These are phyloP conservation scores for Boletus semigastroideus DNA, from an alignment of 1,284 basidiomycete species.

Conservation along the genomic window DNA sequence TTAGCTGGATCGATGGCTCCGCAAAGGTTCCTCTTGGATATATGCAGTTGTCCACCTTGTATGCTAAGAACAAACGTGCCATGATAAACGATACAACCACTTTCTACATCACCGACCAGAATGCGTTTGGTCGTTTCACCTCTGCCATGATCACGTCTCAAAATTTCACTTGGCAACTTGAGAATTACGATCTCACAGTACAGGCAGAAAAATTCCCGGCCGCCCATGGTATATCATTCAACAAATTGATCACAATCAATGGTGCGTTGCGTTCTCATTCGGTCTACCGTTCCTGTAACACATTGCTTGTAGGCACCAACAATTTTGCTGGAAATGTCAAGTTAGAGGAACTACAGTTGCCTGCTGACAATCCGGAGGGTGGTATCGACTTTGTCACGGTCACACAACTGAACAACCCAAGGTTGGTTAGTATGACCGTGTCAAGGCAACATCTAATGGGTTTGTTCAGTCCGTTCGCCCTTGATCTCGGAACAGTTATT, in stretches of 20 bases:
- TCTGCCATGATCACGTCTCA: conserved; percentile 61
- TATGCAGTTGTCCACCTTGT: conserved; percentile 46
- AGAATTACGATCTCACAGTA: conserved; percentile 57
- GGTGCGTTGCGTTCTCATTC: conserved; percentile 34
- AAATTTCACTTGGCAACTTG: conserved; percentile 72
- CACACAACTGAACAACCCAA: conserved; percentile 63
- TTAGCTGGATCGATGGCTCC: conserved; percentile 54
- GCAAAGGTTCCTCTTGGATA: conserved; percentile 48
- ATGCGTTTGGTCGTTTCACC: conserved; percentile 58
- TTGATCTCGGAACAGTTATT: conserved; percentile 69
- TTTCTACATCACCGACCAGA: conserved; percentile 55
- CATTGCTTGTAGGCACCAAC: conserved; percentile 51
- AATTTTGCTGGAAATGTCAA: conserved; percentile 60
- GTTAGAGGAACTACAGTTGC: conserved; percentile 69
- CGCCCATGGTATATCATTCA: conserved; percentile 59
- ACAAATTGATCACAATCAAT: conserved; percentile 55
- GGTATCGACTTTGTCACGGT: conserved; percentile 67
- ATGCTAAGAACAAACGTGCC: conserved; percentile 52
- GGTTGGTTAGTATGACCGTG: conserved; percentile 35
- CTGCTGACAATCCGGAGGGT: conserved; percentile 65
- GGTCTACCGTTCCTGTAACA: not conserved
- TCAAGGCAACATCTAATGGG: not conserved
- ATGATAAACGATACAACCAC: conserved; percentile 55
- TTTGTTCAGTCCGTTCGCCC: conserved; percentile 58
- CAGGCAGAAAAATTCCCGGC: conserved; percentile 70